Evolutionary conservation across 1,139 yeast genomes (phyloP), one percentile per base, ranked within the genome.

Genomic region (Hyphopichia wangnamkhiaoensis): DNA sequence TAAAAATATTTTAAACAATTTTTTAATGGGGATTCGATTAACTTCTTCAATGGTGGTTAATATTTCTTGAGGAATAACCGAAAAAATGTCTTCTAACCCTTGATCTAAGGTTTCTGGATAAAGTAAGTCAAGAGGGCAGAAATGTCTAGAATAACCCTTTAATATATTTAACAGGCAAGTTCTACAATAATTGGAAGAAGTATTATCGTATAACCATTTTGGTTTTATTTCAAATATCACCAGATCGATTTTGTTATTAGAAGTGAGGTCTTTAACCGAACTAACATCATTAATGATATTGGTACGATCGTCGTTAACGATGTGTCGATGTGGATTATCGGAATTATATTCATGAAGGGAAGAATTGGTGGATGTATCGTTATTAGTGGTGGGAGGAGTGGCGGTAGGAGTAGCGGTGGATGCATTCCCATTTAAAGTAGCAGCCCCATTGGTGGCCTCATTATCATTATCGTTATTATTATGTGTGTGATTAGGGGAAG

Each of bases 121-220:
- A 24, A 72, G 47, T 20, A 72, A 56, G 46, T 72, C 78, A 37
- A 71, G 55, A 0, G 76, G 75, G 45, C 78, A 72, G 45, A 68
- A 72, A 51, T 72, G 78, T 33, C 77, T 52, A 8, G 41, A 29
- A n/a, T 49, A 46, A 0, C 63, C 61, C 33, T 62, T 59, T 17
- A 62, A 46, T 43, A 68, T 76, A 44, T 66, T 66, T 37, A 67
- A 59, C 60, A 69, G 70, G 42, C 78, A 72, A 3, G 75, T 71
- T 14, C 78, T 58, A 49, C 78, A 72, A 45, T 72, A 72, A 44
- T 67, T 70, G 18, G 63, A 53, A 6, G 50, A 40, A 14, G 45
- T 46, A 42, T 71, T 71, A 44, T 71, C 74, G 49, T 72, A 72
- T 31, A 72, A 58, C 78, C 78, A 72, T 51, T 72, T 72, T 5